Evolutionary conservation across 106 monocot genomes (phyloP).

Genomic region (Dendrobium officinale): DNA sequence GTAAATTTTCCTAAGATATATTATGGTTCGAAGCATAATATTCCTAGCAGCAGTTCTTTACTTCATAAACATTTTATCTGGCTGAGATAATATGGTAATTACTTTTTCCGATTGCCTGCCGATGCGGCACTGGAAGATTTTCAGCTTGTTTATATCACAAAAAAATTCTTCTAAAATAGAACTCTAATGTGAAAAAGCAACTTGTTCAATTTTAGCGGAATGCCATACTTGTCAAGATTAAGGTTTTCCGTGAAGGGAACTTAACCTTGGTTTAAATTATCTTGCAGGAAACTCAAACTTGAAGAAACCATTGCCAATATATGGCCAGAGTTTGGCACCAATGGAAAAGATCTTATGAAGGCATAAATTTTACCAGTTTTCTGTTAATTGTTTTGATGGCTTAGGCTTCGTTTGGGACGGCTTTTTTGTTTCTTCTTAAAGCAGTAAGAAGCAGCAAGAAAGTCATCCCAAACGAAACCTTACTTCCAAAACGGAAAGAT

Average conservation of each 20-base stretch:
- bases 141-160: no score
- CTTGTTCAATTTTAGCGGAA: not conserved
- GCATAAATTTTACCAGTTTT: conserved; percentile 16
- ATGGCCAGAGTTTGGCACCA: conserved; percentile 82
- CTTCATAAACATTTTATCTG: no score
- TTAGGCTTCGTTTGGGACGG: no score
- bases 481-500: not conserved
- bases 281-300: conserved; percentile 70
- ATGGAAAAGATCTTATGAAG: conserved; percentile 73
- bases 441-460: no score
- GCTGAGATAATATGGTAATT: no score
- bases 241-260: not conserved
- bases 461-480: no score
- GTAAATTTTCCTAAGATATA: not conserved
- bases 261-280: not conserved
- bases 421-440: no score
- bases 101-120: not conserved
- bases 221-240: not conserved
- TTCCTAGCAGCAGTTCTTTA: no score
- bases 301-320: conserved; percentile 79
- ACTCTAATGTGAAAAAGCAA: not conserved
- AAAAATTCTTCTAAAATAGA: not conserved
- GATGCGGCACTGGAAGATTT: not conserved
- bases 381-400: not conserved
- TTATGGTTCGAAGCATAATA: no score